Evolutionary conservation across 306 rosid species (phyloP), one percentile per base, ranked within the genome.

Genomic region (Citrullus colocynthis): DNA sequence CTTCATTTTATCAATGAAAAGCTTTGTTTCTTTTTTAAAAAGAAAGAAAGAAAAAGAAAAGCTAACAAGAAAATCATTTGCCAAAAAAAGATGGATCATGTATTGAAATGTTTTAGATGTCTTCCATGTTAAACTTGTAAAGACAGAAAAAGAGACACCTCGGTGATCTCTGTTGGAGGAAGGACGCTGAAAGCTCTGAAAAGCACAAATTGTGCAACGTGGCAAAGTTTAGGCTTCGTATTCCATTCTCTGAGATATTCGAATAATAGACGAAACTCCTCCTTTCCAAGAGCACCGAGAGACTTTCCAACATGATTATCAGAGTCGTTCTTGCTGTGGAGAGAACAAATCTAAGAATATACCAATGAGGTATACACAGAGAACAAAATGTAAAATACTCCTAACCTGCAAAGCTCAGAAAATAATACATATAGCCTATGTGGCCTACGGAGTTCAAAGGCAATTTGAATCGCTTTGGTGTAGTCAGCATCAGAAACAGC

Each of bases 241-340:
- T 95, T 95, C 98, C 97, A 95, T 79, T 95, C 97, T 70, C 97
- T 86, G 58, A 89, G 76, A 82, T 92, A 89, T 67, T 85, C 91
- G 85, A 95, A 83, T 63, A 92, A 85, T 78, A 78, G 32, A 8
- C 80, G 85, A 37, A 89, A 84, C 88, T 95, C 96, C 64, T 87
- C 97, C 80, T 82, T 71, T 78, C 81, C 87, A 54, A 92, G 81
- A 74, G 83, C 83, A 71, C 76, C 66, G 52, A 95, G 92, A 49
- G 92, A 88, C 87, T 76, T 88, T 67, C 87, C 86, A 56, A 90
- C 71, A 41, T 86, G 96, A 64, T 83, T 82, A 78, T 83, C 96
- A 45, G 78, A 85, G 17, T 76, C 91, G 54, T 83, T 83, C 84
- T 87, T 89, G 89, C 98, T 95, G 96, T 82, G 80, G 75, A 78